Conservation (phyloP, 257 asterid species). For the Solanum ossicruentum region DNA sequence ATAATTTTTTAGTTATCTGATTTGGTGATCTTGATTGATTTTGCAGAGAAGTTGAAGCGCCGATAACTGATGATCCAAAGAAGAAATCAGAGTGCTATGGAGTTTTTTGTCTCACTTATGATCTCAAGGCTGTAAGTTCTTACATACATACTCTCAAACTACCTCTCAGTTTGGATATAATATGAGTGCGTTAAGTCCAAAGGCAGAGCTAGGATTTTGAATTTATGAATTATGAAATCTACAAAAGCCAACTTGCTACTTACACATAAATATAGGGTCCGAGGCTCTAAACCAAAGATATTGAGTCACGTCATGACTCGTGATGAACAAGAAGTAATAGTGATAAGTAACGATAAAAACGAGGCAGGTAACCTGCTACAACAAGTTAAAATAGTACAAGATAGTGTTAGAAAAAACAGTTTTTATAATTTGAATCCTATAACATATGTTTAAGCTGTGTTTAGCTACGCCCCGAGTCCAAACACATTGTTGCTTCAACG, state of each 20-base stretch:
- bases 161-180: not conserved
- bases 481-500: not conserved
- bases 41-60: slow-evolving; percentile 65
- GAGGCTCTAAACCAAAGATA: not conserved
- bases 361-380: not conserved
- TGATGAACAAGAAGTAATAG: not conserved
- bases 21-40: not conserved
- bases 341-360: not conserved
- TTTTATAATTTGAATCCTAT: not conserved
- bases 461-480: no score
- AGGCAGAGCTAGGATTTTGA: not conserved
- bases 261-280: not conserved
- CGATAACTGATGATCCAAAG: slow-evolving; percentile 49
- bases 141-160: not conserved
- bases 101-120: slow-evolving; percentile 94
- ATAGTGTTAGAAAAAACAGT: not conserved
- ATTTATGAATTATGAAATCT: not conserved
- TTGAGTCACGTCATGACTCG: no score
- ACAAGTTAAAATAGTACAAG: not conserved
- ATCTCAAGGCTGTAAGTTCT: slow-evolving; percentile 79
- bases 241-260: not conserved
- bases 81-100: slow-evolving; percentile 84
- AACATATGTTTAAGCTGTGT: not conserved
- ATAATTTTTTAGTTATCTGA: not conserved
- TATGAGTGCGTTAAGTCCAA: not conserved